Evolutionary conservation across 352 stramenopile species (phyloP).

Genomic region (Thalassiosira livingstoniorum): DNA sequence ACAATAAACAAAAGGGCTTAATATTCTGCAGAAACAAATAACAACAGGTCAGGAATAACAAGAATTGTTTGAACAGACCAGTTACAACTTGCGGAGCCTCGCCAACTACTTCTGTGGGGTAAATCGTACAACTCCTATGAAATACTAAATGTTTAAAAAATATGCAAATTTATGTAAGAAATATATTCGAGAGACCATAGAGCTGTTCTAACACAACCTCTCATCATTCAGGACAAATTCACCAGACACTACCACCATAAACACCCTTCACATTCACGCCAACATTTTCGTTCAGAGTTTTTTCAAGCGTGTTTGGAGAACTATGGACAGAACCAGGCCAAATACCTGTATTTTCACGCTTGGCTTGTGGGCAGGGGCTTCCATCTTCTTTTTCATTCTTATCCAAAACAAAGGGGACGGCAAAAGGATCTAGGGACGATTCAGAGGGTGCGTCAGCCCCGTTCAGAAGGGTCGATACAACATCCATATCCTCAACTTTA

Average conservation of each 20-base stretch:
- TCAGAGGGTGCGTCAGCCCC: slow-evolving; percentile 22
- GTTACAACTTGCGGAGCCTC: too few species aligned
- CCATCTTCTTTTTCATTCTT: not conserved
- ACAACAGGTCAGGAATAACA: too few species aligned
- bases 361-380: slow-evolving; percentile 18
- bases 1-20: too few species aligned
- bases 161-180: slow-evolving; percentile 1
- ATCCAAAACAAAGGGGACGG: slow-evolving; percentile 50
- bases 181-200: not conserved
- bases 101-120: too few species aligned
- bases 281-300: slow-evolving; percentile 29
- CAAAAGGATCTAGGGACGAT: slow-evolving; percentile 56
- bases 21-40: too few species aligned
- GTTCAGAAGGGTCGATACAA: slow-evolving; percentile 8
- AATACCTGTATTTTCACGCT: slow-evolving; percentile 22
- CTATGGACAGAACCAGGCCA: slow-evolving; percentile 9
- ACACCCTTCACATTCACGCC: slow-evolving; percentile 45
- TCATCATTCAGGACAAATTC: not conserved
- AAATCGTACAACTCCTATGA: too few species aligned
- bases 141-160: too few species aligned
- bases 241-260: slow-evolving; percentile 60
- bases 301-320: slow-evolving; percentile 9
- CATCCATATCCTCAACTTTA: slow-evolving; percentile 2
- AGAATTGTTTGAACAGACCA: too few species aligned
- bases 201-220: not conserved